phyloP scores from a whole-genome alignment of 768 basidiomycete genomes.

The Pleurotus giganteus region DNA sequence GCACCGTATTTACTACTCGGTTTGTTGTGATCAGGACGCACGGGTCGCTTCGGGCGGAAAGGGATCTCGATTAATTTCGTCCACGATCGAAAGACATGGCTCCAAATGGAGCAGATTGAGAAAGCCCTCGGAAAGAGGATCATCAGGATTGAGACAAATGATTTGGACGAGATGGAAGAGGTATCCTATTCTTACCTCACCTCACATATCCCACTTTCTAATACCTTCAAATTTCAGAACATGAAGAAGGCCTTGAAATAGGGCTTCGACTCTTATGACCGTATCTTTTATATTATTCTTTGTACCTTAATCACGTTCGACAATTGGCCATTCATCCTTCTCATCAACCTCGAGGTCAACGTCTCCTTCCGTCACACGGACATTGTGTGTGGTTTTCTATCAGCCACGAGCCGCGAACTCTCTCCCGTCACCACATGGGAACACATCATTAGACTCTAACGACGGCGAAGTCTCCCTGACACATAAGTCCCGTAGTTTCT shows the following conservation, averaged over 20 bases:
- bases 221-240: slow-evolving; percentile 40
- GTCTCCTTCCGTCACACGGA: neutral
- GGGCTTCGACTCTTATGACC: neutral
- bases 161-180: slow-evolving; percentile 93
- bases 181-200: slow-evolving; percentile 39
- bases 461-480: neutral
- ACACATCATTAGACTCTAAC: neutral
- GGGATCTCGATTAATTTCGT: slow-evolving; percentile 98
- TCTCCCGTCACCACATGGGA: neutral
- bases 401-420: neutral
- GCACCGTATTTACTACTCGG: neutral
- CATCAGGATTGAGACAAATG: slow-evolving; percentile 81
- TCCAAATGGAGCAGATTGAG: slow-evolving; percentile 90
- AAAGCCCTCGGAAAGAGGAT: slow-evolving; percentile 75
- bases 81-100: slow-evolving; percentile 83
- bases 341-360: neutral
- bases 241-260: slow-evolving; percentile 82
- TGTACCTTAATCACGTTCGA: slow-evolving; percentile 9
- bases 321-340: neutral
- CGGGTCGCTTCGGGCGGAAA: slow-evolving; percentile 95
- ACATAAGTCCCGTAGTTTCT: neutral
- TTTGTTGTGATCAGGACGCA: slow-evolving; percentile 63
- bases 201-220: slow-evolving; percentile 1
- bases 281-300: slow-evolving; percentile 12
- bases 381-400: neutral